These are phyloP conservation scores for Saccharomyces hybrid DNA, from an alignment of 1,139 yeast species.

Conservation along the genomic window DNA sequence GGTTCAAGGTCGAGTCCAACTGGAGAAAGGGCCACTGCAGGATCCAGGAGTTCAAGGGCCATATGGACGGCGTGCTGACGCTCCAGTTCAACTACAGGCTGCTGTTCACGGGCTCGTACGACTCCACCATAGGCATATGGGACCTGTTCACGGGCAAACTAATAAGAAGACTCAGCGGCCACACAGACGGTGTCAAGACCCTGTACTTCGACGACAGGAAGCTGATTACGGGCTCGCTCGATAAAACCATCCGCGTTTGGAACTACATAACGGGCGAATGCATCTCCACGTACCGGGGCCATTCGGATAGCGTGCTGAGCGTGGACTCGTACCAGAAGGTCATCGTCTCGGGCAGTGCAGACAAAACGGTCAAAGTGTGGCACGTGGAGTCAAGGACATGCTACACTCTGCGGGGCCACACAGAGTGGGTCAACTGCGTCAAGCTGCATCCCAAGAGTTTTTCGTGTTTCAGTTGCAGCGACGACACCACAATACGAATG, in stretches of 20 bases:
- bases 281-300: conserved; percentile 88
- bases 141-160: conserved; percentile 72
- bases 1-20: conserved; percentile 83
- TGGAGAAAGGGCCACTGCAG: conserved; percentile 82
- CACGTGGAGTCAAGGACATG: conserved; percentile 90
- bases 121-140: conserved; percentile 85
- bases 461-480: conserved; percentile 80
- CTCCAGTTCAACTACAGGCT: conserved; percentile 73
- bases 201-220: conserved; percentile 82
- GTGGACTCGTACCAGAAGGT: conserved; percentile 65
- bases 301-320: conserved; percentile 75
- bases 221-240: conserved; percentile 86
- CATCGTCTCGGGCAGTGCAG: conserved; percentile 91
- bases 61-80: conserved; percentile 78
- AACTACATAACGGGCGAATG: conserved; percentile 91
- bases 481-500: conserved; percentile 87
- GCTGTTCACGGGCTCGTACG: conserved; percentile 87
- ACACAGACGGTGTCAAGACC: conserved; percentile 76
- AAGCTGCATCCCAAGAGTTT: conserved; percentile 74
- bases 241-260: conserved; percentile 91
- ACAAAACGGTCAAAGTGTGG: conserved; percentile 89
- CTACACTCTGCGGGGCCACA: conserved; percentile 86
- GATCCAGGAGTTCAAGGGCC: conserved; percentile 68
- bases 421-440: conserved; percentile 87
- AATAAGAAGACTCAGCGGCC: conserved; percentile 72